Evolutionary conservation across 192 early-diverging fungal genomes (phyloP).

Genomic region (Coemansia sp.): DNA sequence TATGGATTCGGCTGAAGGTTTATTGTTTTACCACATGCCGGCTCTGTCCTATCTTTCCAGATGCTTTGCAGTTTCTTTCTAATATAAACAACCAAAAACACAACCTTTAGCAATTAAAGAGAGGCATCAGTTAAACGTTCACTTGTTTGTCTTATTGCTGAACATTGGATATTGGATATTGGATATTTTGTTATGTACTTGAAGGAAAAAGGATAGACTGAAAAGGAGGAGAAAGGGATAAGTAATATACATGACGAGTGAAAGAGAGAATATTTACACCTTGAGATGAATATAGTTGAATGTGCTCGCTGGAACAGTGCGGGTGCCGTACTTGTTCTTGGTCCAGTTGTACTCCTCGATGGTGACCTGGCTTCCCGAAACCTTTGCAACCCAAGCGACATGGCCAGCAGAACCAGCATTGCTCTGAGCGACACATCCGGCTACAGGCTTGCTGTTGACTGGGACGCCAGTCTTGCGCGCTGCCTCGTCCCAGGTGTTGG

Average conservation of each 20-base stretch:
- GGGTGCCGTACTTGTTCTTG: slow-evolving; percentile 21
- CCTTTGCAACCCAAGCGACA: slow-evolving; percentile 47
- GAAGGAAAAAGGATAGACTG: no score
- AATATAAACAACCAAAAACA: slow-evolving; percentile 6
- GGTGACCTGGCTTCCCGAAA: slow-evolving; percentile 40
- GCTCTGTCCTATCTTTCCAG: slow-evolving; percentile 3
- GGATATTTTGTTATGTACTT: background rate
- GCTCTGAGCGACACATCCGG: slow-evolving; percentile 25
- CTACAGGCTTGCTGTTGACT: slow-evolving; percentile 22
- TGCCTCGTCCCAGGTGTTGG: slow-evolving; percentile 5
- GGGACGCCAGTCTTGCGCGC: slow-evolving; percentile 18
- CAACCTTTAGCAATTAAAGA: background rate
- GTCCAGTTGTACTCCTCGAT: slow-evolving; percentile 49
- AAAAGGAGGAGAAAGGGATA: background rate
- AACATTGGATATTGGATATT: background rate
- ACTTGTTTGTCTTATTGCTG: no score
- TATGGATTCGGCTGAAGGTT: background rate
- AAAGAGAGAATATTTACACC: slow-evolving; percentile 1
- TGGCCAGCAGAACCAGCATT: slow-evolving; percentile 31
- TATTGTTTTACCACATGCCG: background rate
- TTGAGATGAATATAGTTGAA: slow-evolving; percentile 48
- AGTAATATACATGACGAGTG: background rate
- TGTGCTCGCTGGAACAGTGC: slow-evolving; percentile 30
- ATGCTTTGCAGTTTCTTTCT: background rate
- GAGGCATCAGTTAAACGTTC: no score